These are phyloP conservation scores for Mycena kentingensis DNA, from an alignment of 768 basidiomycete genomes.

Conservation along the genomic window DNA sequence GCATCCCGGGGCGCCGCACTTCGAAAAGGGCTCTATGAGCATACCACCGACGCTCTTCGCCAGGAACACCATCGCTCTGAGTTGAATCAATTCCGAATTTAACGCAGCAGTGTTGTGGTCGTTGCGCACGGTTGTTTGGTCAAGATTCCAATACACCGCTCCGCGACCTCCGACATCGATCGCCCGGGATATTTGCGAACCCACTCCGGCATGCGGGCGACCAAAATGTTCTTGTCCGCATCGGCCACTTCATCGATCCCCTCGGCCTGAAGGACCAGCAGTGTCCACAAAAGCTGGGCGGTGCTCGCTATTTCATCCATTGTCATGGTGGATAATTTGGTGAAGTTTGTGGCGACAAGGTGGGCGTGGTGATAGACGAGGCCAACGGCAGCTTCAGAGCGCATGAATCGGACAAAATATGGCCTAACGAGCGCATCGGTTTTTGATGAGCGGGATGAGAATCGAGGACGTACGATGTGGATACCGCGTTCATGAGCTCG, in stretches of 20 bases:
- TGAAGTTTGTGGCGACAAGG: constrained; percentile 32
- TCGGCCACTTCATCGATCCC: constrained; percentile 31
- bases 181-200: constrained; percentile 28
- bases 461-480: constrained; percentile 33
- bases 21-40: constrained; percentile 31
- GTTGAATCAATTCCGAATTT: not conserved
- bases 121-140: constrained; percentile 29
- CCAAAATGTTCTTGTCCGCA: constrained; percentile 34
- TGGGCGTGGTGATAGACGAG: constrained; percentile 39
- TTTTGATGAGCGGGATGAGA: not conserved
- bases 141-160: constrained; percentile 38
- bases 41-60: constrained; percentile 29
- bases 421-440: constrained; percentile 30
- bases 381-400: constrained; percentile 32
- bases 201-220: constrained; percentile 38
- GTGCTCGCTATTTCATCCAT: constrained; percentile 35
- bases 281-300: constrained; percentile 42
- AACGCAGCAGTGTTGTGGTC: not conserved
- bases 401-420: constrained; percentile 43
- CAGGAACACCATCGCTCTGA: constrained; percentile 33
- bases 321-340: constrained; percentile 22
- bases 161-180: constrained; percentile 36
- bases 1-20: constrained; percentile 37
- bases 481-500: constrained; percentile 36
- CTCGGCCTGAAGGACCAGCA: constrained; percentile 42